phyloP scores from a whole-genome alignment of 192 early-diverging fungal genomes.

The Coemansia sp. region DNA sequence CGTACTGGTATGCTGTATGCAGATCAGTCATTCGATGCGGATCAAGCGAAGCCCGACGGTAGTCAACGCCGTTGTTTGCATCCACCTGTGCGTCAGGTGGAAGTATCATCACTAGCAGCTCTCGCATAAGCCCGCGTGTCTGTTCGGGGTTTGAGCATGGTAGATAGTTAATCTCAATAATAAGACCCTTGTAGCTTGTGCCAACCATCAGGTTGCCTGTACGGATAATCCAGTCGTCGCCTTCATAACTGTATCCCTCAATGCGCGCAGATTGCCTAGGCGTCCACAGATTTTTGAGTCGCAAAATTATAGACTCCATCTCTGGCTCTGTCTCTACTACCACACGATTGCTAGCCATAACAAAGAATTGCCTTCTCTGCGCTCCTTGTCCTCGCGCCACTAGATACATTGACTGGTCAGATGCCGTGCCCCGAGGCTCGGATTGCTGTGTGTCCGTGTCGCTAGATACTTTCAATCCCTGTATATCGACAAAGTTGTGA shows the following conservation, averaged over 20 bases:
- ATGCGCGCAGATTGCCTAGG: conserved; percentile 45
- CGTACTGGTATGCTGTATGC: conserved; percentile 52
- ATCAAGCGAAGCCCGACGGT: conserved; percentile 35
- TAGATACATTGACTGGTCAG: conserved; percentile 46
- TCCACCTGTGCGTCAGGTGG: conserved; percentile 47
- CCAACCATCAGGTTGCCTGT: conserved; percentile 51
- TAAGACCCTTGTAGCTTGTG: conserved; percentile 49
- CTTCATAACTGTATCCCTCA: conserved; percentile 51
- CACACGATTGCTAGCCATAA: conserved; percentile 52
- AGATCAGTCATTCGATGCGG: conserved; percentile 42
- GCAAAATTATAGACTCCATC: conserved; percentile 45
- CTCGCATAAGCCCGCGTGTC: conserved; percentile 46
- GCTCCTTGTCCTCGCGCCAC: conserved; percentile 43
- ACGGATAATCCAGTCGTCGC: conserved; percentile 48
- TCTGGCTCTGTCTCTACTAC: conserved; percentile 49
- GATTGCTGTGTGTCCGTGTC: background rate
- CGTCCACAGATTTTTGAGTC: conserved; percentile 50
- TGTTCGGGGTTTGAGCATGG: conserved; percentile 48
- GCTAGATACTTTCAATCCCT: conserved; percentile 31
- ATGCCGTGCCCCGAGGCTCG: conserved; percentile 30
- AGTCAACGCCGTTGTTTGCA: conserved; percentile 41
- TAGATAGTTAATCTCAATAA: conserved; percentile 52
- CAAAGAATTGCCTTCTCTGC: conserved; percentile 36
- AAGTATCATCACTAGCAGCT: conserved; percentile 45
- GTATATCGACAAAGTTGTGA: conserved; percentile 38